Percentiles rank a stretch among this genome's conserved stretches.
Evolutionary conservation across 768 basidiomycete species (phyloP).

Genomic region (Mycena vulgaris): DNA sequence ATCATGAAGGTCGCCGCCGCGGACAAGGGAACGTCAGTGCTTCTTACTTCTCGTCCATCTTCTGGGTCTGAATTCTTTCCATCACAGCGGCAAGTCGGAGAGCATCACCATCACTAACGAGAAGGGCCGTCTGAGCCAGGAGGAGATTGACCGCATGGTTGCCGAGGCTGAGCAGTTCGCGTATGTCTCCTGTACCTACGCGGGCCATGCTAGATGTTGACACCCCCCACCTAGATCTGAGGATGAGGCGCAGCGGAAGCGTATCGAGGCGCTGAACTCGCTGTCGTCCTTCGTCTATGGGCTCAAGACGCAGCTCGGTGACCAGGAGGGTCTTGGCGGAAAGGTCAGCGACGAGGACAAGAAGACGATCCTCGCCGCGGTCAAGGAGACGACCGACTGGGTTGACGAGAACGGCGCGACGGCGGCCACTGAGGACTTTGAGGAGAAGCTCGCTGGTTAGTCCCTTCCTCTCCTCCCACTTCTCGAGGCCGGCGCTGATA

Average conservation of each 20-base stretch:
- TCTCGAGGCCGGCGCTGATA: slow-evolving; percentile 8
- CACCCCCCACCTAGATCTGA: slow-evolving; percentile 54
- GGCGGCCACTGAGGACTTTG: slow-evolving; percentile 89
- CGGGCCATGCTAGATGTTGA: background rate
- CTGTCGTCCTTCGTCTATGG: slow-evolving; percentile 89
- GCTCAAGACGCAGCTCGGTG: slow-evolving; percentile 88
- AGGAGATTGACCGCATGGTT: slow-evolving; percentile 97
- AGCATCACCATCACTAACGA: slow-evolving; percentile 97
- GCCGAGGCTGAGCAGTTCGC: slow-evolving; percentile 94
- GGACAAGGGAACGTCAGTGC: slow-evolving; percentile 92
- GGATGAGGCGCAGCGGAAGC: slow-evolving; percentile 85
- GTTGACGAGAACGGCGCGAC: slow-evolving; percentile 85
- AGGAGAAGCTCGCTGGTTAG: slow-evolving; percentile 85
- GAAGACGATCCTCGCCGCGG: slow-evolving; percentile 81
- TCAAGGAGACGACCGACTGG: slow-evolving; percentile 95
- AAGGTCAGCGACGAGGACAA: slow-evolving; percentile 88
- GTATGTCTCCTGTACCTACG: background rate
- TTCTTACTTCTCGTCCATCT: background rate
- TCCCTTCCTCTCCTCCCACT: slow-evolving; percentile 24
- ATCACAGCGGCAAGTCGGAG: slow-evolving; percentile 83
- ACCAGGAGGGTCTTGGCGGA: slow-evolving; percentile 92
- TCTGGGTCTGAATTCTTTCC: slow-evolving; percentile 5
- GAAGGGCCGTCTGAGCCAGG: slow-evolving; percentile 91
- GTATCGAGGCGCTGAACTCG: slow-evolving; percentile 88
- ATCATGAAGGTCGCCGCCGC: slow-evolving; percentile 95